phyloP scores from a whole-genome alignment of 2,329 filamentous ascomycete species.

The Daldinia eschscholtzii region DNA sequence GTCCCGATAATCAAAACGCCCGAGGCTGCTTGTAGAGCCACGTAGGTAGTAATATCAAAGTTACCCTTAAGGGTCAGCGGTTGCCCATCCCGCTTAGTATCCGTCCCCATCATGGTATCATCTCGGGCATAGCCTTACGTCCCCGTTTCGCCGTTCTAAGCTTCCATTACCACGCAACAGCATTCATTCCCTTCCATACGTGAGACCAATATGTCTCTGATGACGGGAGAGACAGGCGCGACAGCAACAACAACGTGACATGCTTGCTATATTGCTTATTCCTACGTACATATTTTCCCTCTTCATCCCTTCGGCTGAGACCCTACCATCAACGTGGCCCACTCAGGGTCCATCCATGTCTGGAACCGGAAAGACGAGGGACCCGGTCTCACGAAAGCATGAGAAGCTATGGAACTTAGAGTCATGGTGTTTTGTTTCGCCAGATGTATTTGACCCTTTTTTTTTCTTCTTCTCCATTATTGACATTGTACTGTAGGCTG shows the following conservation, averaged over 20 bases:
- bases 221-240: slow-evolving; percentile 34
- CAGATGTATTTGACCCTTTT: slow-evolving; percentile 11
- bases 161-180: not conserved
- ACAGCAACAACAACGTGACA: slow-evolving; percentile 30
- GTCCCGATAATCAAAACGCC: slow-evolving; percentile 33
- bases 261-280: slow-evolving; percentile 12
- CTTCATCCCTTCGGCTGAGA: slow-evolving; percentile 20
- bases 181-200: slow-evolving; percentile 13
- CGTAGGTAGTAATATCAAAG: slow-evolving; percentile 33
- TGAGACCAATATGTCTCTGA: slow-evolving; percentile 40
- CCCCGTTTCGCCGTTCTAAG: slow-evolving; percentile 23
- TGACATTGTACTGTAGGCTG: slow-evolving; percentile 12
- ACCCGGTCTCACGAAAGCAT: not conserved
- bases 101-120: slow-evolving; percentile 28
- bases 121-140: slow-evolving; percentile 27
- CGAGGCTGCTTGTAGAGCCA: slow-evolving; percentile 41
- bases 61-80: slow-evolving; percentile 36
- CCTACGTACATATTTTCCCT: slow-evolving; percentile 16
- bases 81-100: slow-evolving; percentile 25
- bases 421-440: not conserved
- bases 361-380: slow-evolving; percentile 15
- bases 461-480: not conserved
- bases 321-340: slow-evolving; percentile 35
- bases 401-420: not conserved
- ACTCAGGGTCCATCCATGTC: slow-evolving; percentile 34